Base-by-base conservation (phyloP, 345 rosid genomes). In the Toxicodendron radicans region DNA sequence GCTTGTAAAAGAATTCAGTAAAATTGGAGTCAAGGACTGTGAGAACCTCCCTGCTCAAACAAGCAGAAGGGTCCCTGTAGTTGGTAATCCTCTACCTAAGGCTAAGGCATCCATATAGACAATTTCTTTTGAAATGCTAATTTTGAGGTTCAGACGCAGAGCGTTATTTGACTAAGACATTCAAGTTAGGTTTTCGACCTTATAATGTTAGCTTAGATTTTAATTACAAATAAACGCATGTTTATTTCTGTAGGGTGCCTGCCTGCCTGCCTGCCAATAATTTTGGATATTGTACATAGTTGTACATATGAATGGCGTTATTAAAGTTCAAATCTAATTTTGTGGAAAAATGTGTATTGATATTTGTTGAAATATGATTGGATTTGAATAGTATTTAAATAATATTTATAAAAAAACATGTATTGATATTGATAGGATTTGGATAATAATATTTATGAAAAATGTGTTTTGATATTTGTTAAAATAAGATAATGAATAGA, bases 1-100 rank as follows among this genome's bases (percentile, higher is more conserved):
- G 35, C 85, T 95, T 10, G 65, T 77, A 62, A 82, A 58, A 64
- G 90, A 86, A 80, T 87, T 95, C 38, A 69, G 74, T 11, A 70
- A 63, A 63, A 80, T 91, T 5, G 94, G 96, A 65, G 85, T 78
- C 60, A 64, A 76, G 79, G 87, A 84, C 72, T 66, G 64, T 33
- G 83, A 87, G 70, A 74, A 75, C 21, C 83, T 79, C 69, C 79
- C 72, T 62, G 17, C 59, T 35, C 59, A 57, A 43, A 72, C 77
- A 21, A 76, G 68, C 59, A 13, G 23, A 14, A 64, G 66, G 49
- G 61, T n/a, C 23, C 64, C 41, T 41, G 46, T 3, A 56, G 57
- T 10, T 24, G 33, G 13, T 59, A 72, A 45, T 54, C 38, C 32
- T 54, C 38, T 46, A 9, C 70, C 69, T 51, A 53, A 49, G 68